phyloP scores from a whole-genome alignment of 2,329 filamentous ascomycete genomes.

The Aspergillus neotritici region DNA sequence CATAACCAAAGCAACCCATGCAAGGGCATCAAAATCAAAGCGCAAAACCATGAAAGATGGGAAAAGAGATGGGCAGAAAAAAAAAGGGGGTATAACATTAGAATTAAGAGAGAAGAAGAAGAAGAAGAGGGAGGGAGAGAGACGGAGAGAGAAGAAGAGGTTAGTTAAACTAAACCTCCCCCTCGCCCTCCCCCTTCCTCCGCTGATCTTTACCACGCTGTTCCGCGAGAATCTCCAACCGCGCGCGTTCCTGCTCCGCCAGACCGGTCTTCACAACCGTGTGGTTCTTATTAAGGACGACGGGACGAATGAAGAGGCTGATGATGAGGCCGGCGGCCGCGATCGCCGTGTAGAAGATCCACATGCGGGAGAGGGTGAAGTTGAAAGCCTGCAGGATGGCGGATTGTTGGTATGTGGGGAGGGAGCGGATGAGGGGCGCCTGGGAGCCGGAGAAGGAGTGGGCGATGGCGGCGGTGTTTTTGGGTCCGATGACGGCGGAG shows the following conservation, averaged over 20 bases:
- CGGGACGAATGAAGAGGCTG: constrained; percentile 35
- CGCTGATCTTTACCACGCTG: constrained; percentile 35
- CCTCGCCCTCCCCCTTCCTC: constrained; percentile 59
- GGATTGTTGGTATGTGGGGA: constrained; percentile 28
- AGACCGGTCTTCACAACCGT: constrained; percentile 43
- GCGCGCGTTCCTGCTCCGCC: constrained; percentile 39
- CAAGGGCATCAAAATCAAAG: no score
- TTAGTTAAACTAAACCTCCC: constrained; percentile 12
- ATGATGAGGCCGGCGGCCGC: constrained; percentile 34
- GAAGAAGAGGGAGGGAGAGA: background rate
- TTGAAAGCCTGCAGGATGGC: constrained; percentile 41
- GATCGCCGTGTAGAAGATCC: constrained; percentile 46
- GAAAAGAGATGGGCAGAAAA: background rate
- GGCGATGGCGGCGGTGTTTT: constrained; percentile 21
- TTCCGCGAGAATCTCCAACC: constrained; percentile 30
- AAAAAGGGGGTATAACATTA: background rate
- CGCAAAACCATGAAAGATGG: no score
- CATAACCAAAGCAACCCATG: no score
- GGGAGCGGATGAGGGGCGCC: constrained; percentile 27
- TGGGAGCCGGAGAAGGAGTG: constrained; percentile 34
- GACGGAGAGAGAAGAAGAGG: background rate
- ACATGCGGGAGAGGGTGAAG: constrained; percentile 43
- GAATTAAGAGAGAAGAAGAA: background rate
- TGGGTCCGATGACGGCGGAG: constrained; percentile 23
- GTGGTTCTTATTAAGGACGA: constrained; percentile 37